Evolutionary conservation across 2,329 filamentous ascomycete genomes (phyloP), one percentile per base, ranked within the genome.

Genomic region (Rosellinia necatrix): DNA sequence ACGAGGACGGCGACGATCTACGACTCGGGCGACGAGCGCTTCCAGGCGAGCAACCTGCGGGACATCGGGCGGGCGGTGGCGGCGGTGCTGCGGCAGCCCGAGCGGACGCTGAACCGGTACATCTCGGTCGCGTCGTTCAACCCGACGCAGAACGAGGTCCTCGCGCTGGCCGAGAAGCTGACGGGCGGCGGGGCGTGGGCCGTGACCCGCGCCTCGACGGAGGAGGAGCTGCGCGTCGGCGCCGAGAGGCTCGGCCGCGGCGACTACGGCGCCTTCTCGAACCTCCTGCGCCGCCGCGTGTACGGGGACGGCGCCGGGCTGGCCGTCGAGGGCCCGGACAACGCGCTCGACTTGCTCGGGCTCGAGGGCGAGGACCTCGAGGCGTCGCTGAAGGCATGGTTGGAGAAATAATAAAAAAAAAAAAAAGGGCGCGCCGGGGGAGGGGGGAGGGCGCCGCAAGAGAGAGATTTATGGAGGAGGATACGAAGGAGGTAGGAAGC

Each of bases 71-170:
- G 75, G 41, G 78, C 82, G 0, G 75, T 86, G 0, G 76, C 77
- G 6, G 74, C 76, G 5, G 72, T 83, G 21, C 69, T 88, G 13
- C 73, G 22, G 72, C 64, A 76, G 70, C 34, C 75, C 78, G 0
- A 74, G 76, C 2, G 77, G 54, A 86, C 83, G 0, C 78, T 75
- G 30, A 88, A 88, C 67, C 75, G 80, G 58, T 82, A 84, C 66
- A 68, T 89, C 25, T 78, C 77, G 47, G 71, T 87, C 13, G 78
- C 82, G 2, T 84, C 80, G 0, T 83, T 86, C 62, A 78, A 78
- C 25, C 77, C 80, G 0, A 79, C 80, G 1, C 84, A 87, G 69
- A 81, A 81, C 15, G 76, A 87, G 60, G 70, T 89, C 1, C 66
- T 88, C 1, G 69, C 72, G 10, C 67, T 76, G 0, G 71, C 82